Evolutionary conservation across 2,329 filamentous ascomycete genomes (phyloP).

Genomic region (Colletotrichum nymphaeae): DNA sequence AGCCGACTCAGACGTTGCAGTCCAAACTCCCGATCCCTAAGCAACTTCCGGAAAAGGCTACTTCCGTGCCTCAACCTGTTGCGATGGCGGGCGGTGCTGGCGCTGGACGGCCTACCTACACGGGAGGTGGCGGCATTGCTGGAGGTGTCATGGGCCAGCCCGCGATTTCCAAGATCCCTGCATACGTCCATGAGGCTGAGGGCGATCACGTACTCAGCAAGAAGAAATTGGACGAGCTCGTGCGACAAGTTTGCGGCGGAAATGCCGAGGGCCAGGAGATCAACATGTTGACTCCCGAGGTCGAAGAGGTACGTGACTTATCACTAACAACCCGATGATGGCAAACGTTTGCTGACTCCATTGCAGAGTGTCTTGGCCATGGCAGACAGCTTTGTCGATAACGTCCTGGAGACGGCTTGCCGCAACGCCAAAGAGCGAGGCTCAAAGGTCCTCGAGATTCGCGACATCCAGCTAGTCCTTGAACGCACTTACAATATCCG

Average conservation of each 20-base stretch:
- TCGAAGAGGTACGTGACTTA: conserved; percentile 81
- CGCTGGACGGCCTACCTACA: conserved; percentile 83
- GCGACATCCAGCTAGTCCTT: conserved; percentile 84
- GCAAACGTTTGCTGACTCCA: conserved; percentile 20
- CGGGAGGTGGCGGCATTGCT: conserved; percentile 79
- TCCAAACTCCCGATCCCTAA: conserved; percentile 87
- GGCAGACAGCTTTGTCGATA: conserved; percentile 95
- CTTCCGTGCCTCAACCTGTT: conserved; percentile 79
- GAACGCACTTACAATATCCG: conserved; percentile 91
- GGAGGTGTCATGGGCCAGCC: conserved; percentile 90
- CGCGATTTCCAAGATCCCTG: conserved; percentile 82
- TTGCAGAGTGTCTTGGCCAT: conserved; percentile 84
- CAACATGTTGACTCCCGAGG: conserved; percentile 87
- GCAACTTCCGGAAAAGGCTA: conserved; percentile 74
- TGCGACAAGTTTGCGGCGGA: conserved; percentile 90
- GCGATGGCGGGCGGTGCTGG: conserved; percentile 71
- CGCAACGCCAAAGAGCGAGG: conserved; percentile 93
- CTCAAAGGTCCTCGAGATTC: conserved; percentile 89
- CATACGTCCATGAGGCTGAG: conserved; percentile 89
- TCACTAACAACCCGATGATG: not conserved
- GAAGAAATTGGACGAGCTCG: conserved; percentile 96
- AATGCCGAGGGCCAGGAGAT: conserved; percentile 78
- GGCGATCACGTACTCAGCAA: conserved; percentile 95
- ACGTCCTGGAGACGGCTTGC: conserved; percentile 87
- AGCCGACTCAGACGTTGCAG: conserved; percentile 54